Evolutionary conservation across 2,329 filamentous ascomycete genomes (phyloP).

Genomic region (Ceratocystis cacaofunesta): DNA sequence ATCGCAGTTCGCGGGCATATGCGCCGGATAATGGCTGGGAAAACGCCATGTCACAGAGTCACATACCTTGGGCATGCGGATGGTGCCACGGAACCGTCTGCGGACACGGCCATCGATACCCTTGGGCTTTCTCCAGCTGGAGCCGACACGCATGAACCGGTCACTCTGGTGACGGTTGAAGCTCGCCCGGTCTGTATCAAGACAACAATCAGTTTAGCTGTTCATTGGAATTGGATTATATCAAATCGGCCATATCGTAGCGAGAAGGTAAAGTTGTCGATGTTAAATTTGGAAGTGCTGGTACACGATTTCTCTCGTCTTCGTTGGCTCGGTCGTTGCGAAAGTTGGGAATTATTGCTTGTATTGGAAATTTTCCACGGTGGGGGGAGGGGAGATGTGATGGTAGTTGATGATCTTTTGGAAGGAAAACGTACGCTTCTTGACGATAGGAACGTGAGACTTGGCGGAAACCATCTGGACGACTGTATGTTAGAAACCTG

Average conservation of each 20-base stretch:
- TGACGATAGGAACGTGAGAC: constrained; percentile 98
- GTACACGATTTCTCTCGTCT: background rate
- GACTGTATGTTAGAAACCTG: constrained; percentile 12
- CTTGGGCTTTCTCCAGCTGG: constrained; percentile 98
- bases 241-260: background rate
- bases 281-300: background rate
- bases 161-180: constrained; percentile 98
- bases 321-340: background rate
- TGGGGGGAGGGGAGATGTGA: background rate
- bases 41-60: background rate
- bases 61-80: constrained; percentile 95
- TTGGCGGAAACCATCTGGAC: constrained; percentile 91
- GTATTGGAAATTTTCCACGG: constrained; percentile 8
- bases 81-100: constrained; percentile 91
- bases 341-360: background rate
- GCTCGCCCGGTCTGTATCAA: constrained; percentile 65
- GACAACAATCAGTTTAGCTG: constrained; percentile 16
- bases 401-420: constrained; percentile 15
- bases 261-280: background rate
- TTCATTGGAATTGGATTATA: constrained; percentile 1
- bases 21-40: background rate
- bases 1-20: background rate
- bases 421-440: constrained; percentile 71
- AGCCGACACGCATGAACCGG: constrained; percentile 80
- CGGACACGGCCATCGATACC: constrained; percentile 98